Evolutionary conservation across 345 rosid genomes (phyloP).

Genomic region (Mallotus nudiflorus): DNA sequence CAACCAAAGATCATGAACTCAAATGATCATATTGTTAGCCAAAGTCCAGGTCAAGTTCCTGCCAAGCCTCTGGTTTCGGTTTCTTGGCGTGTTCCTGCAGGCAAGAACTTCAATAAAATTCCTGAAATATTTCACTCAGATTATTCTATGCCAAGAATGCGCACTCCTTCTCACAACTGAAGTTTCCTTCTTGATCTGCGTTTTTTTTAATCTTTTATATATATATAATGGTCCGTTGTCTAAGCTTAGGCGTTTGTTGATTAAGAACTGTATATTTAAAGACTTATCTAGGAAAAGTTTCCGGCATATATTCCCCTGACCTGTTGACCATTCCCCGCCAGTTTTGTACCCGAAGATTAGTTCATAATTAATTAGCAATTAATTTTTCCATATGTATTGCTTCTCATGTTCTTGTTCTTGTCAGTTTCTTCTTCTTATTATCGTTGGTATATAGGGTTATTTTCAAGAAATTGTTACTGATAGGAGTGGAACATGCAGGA

Average conservation of each 20-base stretch:
- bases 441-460: not conserved
- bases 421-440: not conserved
- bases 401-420: not conserved
- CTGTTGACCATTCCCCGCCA: no score
- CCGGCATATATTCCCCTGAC: not conserved
- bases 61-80: conserved; percentile 23
- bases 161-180: conserved; percentile 56
- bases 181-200: no score
- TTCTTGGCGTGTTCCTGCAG: conserved; percentile 26
- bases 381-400: no score
- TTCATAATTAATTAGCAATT: not conserved
- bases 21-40: no score
- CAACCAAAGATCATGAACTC: not conserved
- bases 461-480: conserved; percentile 2
- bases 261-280: conserved; percentile 1
- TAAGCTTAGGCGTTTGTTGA: not conserved
- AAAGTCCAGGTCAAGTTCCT: conserved; percentile 28
- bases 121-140: conserved; percentile 48
- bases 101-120: conserved; percentile 6
- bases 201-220: not conserved
- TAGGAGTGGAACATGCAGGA: conserved; percentile 37
- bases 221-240: not conserved
- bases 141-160: conserved; percentile 53
- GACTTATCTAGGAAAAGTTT: not conserved
- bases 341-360: not conserved